These are phyloP conservation scores for Globisporangium rhizosaccharum DNA, from an alignment of 352 stramenopile species.

Conservation along the genomic window DNA sequence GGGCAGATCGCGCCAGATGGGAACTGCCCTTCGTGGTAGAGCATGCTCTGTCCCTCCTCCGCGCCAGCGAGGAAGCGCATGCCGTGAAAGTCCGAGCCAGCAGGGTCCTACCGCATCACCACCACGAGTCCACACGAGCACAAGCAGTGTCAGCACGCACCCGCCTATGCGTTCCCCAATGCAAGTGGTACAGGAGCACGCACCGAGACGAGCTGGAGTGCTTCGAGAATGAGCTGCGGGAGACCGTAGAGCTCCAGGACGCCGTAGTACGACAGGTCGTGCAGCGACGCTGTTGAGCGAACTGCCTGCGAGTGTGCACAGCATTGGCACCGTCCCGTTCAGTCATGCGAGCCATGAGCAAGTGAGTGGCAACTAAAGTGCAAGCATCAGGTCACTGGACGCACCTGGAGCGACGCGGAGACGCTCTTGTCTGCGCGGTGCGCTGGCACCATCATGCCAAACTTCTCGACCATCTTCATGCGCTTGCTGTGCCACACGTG, in stretches of 20 bases:
- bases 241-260: conserved; percentile 61
- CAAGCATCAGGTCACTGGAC: not conserved
- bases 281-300: conserved; percentile 40
- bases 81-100: conserved; percentile 61
- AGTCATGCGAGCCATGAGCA: not conserved
- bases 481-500: conserved; percentile 78
- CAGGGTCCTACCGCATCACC: conserved; percentile 29
- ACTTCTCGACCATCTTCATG: conserved; percentile 54
- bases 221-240: conserved; percentile 52
- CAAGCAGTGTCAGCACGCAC: no score
- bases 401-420: conserved; percentile 44
- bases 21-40: conserved; percentile 55
- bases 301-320: conserved; percentile 20
- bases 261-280: conserved; percentile 62
- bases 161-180: not conserved
- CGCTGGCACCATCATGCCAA: conserved; percentile 41
- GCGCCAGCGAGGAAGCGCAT: conserved; percentile 38
- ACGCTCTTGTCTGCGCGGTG: conserved; percentile 57
- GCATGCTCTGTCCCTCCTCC: conserved; percentile 42
- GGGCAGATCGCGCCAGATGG: conserved; percentile 58
- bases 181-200: not conserved
- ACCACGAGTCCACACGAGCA: not conserved
- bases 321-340: not conserved
- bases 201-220: conserved; percentile 50
- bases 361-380: not conserved